A percentile compares a stretch with the other conserved stretches of the same genome.
phyloP scores from a whole-genome alignment of 768 basidiomycete genomes.

The Leccinellum albellum region DNA sequence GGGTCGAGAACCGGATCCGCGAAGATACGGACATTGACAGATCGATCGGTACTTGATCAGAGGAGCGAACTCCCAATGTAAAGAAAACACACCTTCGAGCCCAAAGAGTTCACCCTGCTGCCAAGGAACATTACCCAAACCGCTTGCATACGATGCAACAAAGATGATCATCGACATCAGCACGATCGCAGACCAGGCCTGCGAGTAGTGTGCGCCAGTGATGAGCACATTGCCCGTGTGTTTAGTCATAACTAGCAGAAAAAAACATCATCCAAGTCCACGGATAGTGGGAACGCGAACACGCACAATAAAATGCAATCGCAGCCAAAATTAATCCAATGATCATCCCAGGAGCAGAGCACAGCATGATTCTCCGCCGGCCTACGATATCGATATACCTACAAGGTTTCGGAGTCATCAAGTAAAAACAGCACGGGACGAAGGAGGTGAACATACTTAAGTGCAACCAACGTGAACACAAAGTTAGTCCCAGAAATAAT shows the following conservation, averaged over 20 bases:
- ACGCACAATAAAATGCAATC: conserved; percentile 53
- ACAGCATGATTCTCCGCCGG: conserved; percentile 65
- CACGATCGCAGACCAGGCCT: conserved; percentile 62
- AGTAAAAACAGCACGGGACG: neutral
- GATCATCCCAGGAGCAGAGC: conserved; percentile 70
- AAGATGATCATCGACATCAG: conserved; percentile 81
- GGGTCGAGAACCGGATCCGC: neutral
- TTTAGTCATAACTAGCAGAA: conserved; percentile 49
- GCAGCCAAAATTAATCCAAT: conserved; percentile 60
- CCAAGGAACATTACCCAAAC: conserved; percentile 81
- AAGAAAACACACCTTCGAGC: conserved; percentile 53
- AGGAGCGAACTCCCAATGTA: neutral
- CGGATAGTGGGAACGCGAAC: neutral
- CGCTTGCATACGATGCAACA: conserved; percentile 77
- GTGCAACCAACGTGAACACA: conserved; percentile 69
- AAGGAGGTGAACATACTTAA: conserved; percentile 40
- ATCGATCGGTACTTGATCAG: neutral
- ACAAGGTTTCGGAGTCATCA: neutral
- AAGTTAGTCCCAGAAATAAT: conserved; percentile 79
- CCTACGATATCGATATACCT: conserved; percentile 64
- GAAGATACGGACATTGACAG: neutral
- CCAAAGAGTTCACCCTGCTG: conserved; percentile 83
- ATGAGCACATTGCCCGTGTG: conserved; percentile 59
- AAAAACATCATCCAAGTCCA: neutral
- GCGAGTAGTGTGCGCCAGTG: conserved; percentile 55